Base-by-base conservation (phyloP, 331 rosid genomes). In the Cydonia oblonga region DNA sequence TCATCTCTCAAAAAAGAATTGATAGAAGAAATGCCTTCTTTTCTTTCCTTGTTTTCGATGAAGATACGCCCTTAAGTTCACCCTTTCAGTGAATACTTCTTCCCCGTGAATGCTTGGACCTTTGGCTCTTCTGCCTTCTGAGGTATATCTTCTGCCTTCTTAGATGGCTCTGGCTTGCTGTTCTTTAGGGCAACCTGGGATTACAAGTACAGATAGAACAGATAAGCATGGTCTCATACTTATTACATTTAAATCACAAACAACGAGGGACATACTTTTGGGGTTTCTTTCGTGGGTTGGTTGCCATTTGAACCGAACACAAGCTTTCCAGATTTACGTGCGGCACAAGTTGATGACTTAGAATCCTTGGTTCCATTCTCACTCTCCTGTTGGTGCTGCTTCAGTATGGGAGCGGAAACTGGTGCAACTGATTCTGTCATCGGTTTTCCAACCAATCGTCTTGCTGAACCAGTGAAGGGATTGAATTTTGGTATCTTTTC, bases 31-130 rank as follows among this genome's bases (percentile, higher is more conserved):
- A 40, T 66, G 72, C 75, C 38, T 57, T 9, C 24, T 35, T 1
- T 22, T 22, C 16, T 70, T 24, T 16, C 2, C 20, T 49, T 4
- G 15, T 56, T 23, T 23, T n/a, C 61, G 7, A 56, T 20, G 61
- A 2, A 49, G 61, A 22, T 56, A n/a, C 0, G 7, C 16, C 61
- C 0, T 22, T 72, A 7, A 7, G 20, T 23, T 71, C 40, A 82
- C 53, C 81, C 63, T 52, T 15, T 84, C 33, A 85, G 64, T 18
- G 87, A 81, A 60, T 86, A 83, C 82, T 85, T 85, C 69, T 81
- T 86, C 83, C 87, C 88, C 0, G 87, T 75, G 72, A 89, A 89
- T 65, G 91, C 85, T 83, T 83, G 77, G 60, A 86, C 83, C 51
- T 81, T 78, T 26, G 85, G 66, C 67, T 81, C 71, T 70, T 82